Percentiles rank a stretch among this genome's conserved stretches.
Evolutionary conservation across 2,329 filamentous ascomycete genomes (phyloP).

Genomic region (Colletotrichum chlorophyti): DNA sequence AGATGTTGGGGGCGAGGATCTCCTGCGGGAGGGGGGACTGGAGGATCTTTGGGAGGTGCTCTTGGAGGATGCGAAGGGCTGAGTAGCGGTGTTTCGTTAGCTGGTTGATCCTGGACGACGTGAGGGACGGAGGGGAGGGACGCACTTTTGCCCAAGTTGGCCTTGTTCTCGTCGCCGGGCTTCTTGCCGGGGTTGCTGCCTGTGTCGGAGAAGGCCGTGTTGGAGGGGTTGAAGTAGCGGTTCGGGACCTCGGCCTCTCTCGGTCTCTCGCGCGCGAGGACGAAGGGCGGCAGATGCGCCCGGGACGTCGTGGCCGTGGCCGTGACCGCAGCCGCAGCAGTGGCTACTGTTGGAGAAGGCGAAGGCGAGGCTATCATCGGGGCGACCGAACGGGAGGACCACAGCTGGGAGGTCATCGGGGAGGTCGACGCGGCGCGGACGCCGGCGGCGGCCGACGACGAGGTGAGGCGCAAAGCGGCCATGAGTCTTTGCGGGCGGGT

Average conservation of each 20-base stretch:
- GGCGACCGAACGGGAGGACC: constrained; percentile 2
- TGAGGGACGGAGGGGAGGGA: constrained; percentile 11
- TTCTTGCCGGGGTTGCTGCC: constrained; percentile 36
- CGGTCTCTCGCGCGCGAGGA: constrained; percentile 2
- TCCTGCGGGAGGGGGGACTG: constrained; percentile 74
- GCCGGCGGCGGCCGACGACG: constrained; percentile 10
- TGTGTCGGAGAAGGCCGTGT: constrained; percentile 6
- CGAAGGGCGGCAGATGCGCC: neutral
- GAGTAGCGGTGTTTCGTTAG: constrained; percentile 8
- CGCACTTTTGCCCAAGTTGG: constrained; percentile 70
- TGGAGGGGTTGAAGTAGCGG: constrained; percentile 28
- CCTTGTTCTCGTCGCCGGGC: constrained; percentile 61
- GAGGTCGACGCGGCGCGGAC: constrained; percentile 14
- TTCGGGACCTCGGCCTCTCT: constrained; percentile 6
- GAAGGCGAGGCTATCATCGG: neutral
- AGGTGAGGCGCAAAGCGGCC: constrained; percentile 20
- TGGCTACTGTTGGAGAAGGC: neutral
- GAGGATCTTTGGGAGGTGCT: constrained; percentile 70
- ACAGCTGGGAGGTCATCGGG: constrained; percentile 15
- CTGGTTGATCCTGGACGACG: neutral
- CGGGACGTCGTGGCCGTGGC: neutral
- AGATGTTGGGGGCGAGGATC: constrained; percentile 77
- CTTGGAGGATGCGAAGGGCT: constrained; percentile 71
- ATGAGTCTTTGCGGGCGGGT: constrained; percentile 3
- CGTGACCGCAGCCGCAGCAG: neutral